These are phyloP conservation scores for Phytophthora vignae DNA, from an alignment of 352 stramenopile species.

Conservation along the genomic window DNA sequence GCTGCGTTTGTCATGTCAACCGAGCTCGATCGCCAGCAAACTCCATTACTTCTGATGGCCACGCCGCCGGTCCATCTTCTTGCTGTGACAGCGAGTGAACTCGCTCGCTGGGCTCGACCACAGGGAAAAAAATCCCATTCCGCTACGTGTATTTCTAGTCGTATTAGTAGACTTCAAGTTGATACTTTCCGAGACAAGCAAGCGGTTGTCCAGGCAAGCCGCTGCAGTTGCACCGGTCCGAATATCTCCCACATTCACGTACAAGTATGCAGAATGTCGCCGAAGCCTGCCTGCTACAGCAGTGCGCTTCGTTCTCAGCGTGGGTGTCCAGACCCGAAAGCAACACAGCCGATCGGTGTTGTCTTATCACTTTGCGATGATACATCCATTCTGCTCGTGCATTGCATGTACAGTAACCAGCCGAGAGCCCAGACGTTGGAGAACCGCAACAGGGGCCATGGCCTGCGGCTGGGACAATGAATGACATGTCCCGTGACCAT, in stretches of 20 bases:
- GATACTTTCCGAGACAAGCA: not conserved
- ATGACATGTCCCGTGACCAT: too few species aligned
- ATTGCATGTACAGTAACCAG: not conserved
- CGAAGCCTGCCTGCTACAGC: not conserved
- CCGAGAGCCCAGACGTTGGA: not conserved
- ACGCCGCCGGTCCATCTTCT: not conserved
- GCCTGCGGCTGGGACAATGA: not conserved
- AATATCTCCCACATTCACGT: not conserved
- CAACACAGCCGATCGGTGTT: not conserved
- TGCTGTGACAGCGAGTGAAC: not conserved
- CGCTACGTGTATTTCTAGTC: not conserved
- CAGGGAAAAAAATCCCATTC: not conserved
- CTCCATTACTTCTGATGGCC: not conserved
- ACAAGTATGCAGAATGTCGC: not conserved
- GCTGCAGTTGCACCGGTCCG: constrained; percentile 1
- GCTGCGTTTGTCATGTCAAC: too few species aligned
- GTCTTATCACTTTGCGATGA: not conserved
- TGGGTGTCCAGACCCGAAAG: not conserved
- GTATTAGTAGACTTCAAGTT: not conserved
- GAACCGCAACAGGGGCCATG: not conserved
- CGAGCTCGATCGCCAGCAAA: too few species aligned
- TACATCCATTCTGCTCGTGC: not conserved
- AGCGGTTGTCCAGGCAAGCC: not conserved
- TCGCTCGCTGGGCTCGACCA: not conserved
- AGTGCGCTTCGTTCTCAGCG: not conserved